Percentiles rank a stretch among this genome's conserved stretches.
Evolutionary conservation across 352 stramenopile genomes (phyloP).

Genomic region (Aphanomyces euteiches): DNA sequence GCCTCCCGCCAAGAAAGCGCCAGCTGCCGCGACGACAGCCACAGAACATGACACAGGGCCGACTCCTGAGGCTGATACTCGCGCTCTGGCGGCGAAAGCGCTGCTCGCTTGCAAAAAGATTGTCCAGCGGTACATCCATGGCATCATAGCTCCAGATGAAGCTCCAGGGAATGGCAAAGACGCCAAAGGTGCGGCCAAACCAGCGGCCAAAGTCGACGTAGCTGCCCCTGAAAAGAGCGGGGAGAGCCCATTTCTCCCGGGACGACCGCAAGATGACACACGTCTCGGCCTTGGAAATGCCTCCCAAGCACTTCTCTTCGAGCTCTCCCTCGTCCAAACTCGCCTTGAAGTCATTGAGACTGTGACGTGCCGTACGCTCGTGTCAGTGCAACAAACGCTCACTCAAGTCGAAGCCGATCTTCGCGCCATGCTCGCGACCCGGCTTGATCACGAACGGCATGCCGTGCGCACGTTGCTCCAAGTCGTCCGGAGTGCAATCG

Average conservation of each 20-base stretch:
- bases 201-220: not conserved
- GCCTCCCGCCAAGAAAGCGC: conserved; percentile 35
- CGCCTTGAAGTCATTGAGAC: conserved; percentile 54
- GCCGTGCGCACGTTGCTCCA: conserved; percentile 47
- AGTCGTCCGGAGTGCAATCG: conserved; percentile 50
- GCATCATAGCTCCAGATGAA: conserved; percentile 32
- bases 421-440: conserved; percentile 40
- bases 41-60: conserved; percentile 28
- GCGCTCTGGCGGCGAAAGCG: conserved; percentile 27
- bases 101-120: conserved; percentile 16
- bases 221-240: no score
- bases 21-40: conserved; percentile 34
- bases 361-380: conserved; percentile 39
- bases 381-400: conserved; percentile 9
- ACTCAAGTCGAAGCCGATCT: conserved; percentile 45
- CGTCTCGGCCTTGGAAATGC: conserved; percentile 41
- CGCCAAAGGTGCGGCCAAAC: conserved; percentile 3
- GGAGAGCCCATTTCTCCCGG: no score
- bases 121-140: conserved; percentile 32
- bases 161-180: conserved; percentile 20
- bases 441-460: conserved; percentile 45
- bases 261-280: not conserved
- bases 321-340: conserved; percentile 49
- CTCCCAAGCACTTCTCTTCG: conserved; percentile 53
- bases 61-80: conserved; percentile 31